Base-by-base conservation (phyloP, 805 yeast species). In the Lachancea nothofagi region DNA sequence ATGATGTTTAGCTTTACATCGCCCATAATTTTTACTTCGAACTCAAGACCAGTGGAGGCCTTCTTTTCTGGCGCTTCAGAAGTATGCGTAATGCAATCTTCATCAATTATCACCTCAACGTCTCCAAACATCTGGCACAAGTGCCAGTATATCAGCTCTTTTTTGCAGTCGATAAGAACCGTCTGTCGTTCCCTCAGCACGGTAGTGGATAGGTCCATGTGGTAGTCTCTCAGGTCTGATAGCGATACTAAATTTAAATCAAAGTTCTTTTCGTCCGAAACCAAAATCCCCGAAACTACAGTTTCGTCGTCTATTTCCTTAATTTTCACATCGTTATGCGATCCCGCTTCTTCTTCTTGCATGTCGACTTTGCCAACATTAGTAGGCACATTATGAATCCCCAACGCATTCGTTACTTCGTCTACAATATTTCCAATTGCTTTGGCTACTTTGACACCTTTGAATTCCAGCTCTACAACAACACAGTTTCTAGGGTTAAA, bases 121-220 rank as follows among this genome's bases (percentile, higher is more conserved):
- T 71, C 75, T 1, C 97, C 97, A 71, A 90, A 93, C 98, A 93
- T 93, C 57, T 89, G 97, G 43, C 81, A 77, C 42, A 93, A 72
- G 57, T 93, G 97, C 88, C 94, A 93, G 44, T 75, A 73, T 44
- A 93, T 77, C 42, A 93, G 69, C 33, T 84, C 83, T 24, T 84
- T 75, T 31, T 83, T 84, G 4, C 96, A 94, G 55, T 80, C 79
- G 34, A 93, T 83, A 39, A 75, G 74, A 15, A 93, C 66, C 6
- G 78, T 72, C 58, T 90, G 96, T 48, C 83, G 74, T 48, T 94
- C 95, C 54, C 79, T 80, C 23, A 93, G 78, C 9, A 83, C 72
- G 0, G 96, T 84, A 0, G 97, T 83, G 0, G 94, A 80, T 41
- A 93, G 68, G 36, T 86, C 93, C 0, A 96, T 78, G 38, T 62